Evolutionary conservation across 1,139 yeast genomes (phyloP).

Genomic region (Blastobotrys illinoisensis): DNA sequence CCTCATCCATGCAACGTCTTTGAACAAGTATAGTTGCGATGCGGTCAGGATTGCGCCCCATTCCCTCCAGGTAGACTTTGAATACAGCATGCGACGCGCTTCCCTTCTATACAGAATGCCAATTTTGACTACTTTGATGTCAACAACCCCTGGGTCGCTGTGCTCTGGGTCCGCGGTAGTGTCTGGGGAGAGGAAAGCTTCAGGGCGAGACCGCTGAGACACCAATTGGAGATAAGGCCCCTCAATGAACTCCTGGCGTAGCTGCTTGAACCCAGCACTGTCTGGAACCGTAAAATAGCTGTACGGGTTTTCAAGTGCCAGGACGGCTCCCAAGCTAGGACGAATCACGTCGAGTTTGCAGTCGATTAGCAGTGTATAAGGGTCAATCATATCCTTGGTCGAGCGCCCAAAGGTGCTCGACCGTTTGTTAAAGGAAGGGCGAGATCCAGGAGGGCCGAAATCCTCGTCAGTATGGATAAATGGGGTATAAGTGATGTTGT

Average conservation of each 20-base stretch:
- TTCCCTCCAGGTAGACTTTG: slow-evolving; percentile 35
- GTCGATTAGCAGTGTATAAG: slow-evolving; percentile 36
- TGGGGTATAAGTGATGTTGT: slow-evolving; percentile 55
- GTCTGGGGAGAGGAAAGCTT: slow-evolving; percentile 28
- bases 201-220: slow-evolving; percentile 35
- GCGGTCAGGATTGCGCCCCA: slow-evolving; percentile 42
- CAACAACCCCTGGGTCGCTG: slow-evolving; percentile 37
- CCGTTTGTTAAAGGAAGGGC: slow-evolving; percentile 19
- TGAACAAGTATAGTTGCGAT: slow-evolving; percentile 38
- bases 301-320: slow-evolving; percentile 30
- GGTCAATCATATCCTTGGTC: slow-evolving; percentile 35
- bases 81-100: slow-evolving; percentile 30
- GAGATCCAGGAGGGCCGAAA: slow-evolving; percentile 13
- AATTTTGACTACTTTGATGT: slow-evolving; percentile 36
- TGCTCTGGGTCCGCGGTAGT: slow-evolving; percentile 23
- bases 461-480: slow-evolving; percentile 42
- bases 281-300: slow-evolving; percentile 24
- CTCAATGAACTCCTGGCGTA: slow-evolving; percentile 29
- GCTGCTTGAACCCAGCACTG: slow-evolving; percentile 23
- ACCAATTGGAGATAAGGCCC: slow-evolving; percentile 35
- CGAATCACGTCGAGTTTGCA: slow-evolving; percentile 33
- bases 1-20: slow-evolving; percentile 37
- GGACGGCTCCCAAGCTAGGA: slow-evolving; percentile 29
- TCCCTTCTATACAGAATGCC: slow-evolving; percentile 37
- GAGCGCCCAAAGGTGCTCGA: slow-evolving; percentile 24